These are phyloP conservation scores for Cercospora sp. DNA, from an alignment of 2,329 filamentous ascomycete species.

Conservation along the genomic window DNA sequence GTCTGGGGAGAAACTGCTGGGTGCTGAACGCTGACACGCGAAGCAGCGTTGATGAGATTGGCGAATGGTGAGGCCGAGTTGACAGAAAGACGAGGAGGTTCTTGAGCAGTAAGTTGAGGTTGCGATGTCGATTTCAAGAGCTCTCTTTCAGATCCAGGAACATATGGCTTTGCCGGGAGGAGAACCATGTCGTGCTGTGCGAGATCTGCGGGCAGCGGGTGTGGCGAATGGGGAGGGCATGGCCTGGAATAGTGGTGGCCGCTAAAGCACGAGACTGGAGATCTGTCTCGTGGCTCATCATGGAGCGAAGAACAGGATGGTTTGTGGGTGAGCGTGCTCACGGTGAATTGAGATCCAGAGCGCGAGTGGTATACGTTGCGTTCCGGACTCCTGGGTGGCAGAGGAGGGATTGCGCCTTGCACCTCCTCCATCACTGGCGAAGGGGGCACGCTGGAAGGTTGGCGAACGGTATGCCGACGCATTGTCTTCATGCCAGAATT, in stretches of 20 bases:
- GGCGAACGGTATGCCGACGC: constrained; percentile 17
- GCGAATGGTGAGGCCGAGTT: constrained; percentile 15
- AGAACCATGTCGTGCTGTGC: constrained; percentile 4
- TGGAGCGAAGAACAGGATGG: constrained; percentile 21
- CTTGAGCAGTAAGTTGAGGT: neutral
- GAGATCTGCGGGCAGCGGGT: neutral
- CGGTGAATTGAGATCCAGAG: constrained; percentile 15
- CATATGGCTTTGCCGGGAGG: neutral
- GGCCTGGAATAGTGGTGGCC: neutral
- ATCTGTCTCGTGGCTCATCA: constrained; percentile 19
- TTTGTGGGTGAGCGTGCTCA: constrained; percentile 17
- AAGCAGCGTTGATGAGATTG: constrained; percentile 17
- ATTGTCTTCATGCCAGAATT: constrained; percentile 25
- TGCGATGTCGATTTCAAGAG: neutral
- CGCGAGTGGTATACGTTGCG: constrained; percentile 17
- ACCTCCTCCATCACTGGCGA: constrained; percentile 26
- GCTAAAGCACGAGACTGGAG: constrained; percentile 20
- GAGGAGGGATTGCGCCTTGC: constrained; percentile 17
- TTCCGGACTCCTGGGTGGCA: constrained; percentile 27
- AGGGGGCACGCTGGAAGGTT: constrained; percentile 21
- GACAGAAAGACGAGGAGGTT: neutral
- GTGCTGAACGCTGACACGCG: neutral
- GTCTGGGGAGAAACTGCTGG: neutral
- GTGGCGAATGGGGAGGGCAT: neutral
- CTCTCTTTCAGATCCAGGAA: neutral